Conservation (phyloP, 2,329 filamentous ascomycete genomes). For the Capronia epimyces region DNA sequence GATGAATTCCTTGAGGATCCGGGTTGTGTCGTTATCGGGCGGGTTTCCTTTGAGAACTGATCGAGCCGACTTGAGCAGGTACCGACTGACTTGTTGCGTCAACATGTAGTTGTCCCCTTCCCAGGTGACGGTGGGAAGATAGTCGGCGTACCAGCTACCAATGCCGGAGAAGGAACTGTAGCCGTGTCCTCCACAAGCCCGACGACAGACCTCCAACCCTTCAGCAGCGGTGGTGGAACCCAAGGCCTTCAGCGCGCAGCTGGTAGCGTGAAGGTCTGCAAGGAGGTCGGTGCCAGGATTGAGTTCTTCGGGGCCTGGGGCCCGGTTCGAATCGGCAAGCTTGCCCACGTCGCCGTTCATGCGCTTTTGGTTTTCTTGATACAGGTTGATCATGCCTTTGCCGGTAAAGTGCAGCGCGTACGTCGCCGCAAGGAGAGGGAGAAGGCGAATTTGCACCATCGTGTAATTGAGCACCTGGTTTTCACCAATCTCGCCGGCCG, state of each 20-base stretch:
- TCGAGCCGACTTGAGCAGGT: conserved; percentile 69
- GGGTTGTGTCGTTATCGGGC: conserved; percentile 62
- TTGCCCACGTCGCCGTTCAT: conserved; percentile 50
- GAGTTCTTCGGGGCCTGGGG: conserved; percentile 63
- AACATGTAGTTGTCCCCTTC: conserved; percentile 81
- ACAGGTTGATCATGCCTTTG: conserved; percentile 67
- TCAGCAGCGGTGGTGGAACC: conserved; percentile 67
- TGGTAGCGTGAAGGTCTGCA: conserved; percentile 70
- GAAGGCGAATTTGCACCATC: conserved; percentile 69
- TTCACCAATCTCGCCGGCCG: conserved; percentile 54
- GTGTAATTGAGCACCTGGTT: conserved; percentile 75
- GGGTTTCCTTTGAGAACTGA: conserved; percentile 61
- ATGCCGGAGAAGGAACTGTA: conserved; percentile 73
- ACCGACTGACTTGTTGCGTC: conserved; percentile 71
- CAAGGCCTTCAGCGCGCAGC: conserved; percentile 68
- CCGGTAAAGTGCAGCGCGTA: conserved; percentile 78
- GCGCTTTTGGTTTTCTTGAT: conserved; percentile 65
- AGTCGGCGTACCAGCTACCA: conserved; percentile 68
- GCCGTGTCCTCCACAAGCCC: conserved; percentile 71
- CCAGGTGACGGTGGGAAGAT: conserved; percentile 66
- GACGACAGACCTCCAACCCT: conserved; percentile 67
- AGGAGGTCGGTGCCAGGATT: conserved; percentile 61
- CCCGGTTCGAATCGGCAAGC: conserved; percentile 44
- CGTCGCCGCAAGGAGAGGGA: conserved; percentile 66
- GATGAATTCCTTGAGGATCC: conserved; percentile 61